Evolutionary conservation across 2,329 filamentous ascomycete genomes (phyloP), one percentile per base, ranked within the genome.

Genomic region (Fusarium euwallaceae): DNA sequence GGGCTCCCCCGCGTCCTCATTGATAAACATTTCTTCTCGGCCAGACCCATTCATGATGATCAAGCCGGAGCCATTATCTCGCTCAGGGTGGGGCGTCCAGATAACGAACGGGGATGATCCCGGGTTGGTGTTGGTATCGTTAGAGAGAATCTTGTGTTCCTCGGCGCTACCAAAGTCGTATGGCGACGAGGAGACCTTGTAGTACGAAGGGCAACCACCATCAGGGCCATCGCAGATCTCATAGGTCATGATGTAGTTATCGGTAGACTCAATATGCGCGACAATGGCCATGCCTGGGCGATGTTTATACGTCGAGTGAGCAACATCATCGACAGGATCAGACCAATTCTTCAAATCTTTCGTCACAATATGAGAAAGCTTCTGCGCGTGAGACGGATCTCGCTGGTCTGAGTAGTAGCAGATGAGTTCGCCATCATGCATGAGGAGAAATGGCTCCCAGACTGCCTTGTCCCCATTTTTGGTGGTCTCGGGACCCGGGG

Each of bases 271-370:
- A 8, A 56, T 56, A 3, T 37, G 53, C 12, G 53, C 53, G 11
- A 56, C 32, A 37, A 17, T 17, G 2, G 53, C n/a, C 53, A 56
- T 56, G 2, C 53, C 53, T 0, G 59, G 59, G n/a, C 59, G 59
- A 29, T 45, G 59, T 22, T 48, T 34, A 9, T 45, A 61, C 27
- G 29, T 43, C 7, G 59, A 17, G 9, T 61, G 39, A n/a, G 37
- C 39, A 32, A 61, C 59, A 48, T 61, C 59, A 5, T 61, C 41
- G 2, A 61, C 41, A 3, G 37, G 39, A 45, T 61, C 59, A 5
- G 59, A 61, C 59, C 59, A 61, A 9, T 29, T 45, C 29, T 61
- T 48, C 27, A 61, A 29, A 48, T 61, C 59, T n/a, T 39, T 24
- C 3, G 59, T 61, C 12, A 48, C 29, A 2, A 61, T 45, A n/a